Evolutionary conservation across 495 filamentous ascomycete genomes (phyloP).

Genomic region (Corynascus novoguineensis): DNA sequence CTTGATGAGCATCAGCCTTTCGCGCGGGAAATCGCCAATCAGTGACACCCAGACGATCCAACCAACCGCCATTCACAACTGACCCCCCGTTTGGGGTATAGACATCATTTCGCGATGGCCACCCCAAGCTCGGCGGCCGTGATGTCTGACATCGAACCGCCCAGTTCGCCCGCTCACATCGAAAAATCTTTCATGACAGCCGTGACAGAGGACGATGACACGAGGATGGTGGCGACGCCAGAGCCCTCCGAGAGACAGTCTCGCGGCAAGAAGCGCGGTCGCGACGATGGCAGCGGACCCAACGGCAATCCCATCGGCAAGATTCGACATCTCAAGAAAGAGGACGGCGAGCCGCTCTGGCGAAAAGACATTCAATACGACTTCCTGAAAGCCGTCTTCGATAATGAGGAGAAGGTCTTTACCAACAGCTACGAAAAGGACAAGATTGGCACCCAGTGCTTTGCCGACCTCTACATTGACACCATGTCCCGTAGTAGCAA

Average conservation of each 20-base stretch:
- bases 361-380: conserved; percentile 96
- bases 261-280: conserved; percentile 31
- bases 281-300: conserved; percentile 31
- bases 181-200: conserved; percentile 35
- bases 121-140: conserved; percentile 27
- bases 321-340: conserved; percentile 93
- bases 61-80: neutral
- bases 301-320: conserved; percentile 64
- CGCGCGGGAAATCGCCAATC: neutral
- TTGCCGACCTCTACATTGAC: conserved; percentile 95
- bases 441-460: conserved; percentile 66
- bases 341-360: conserved; percentile 95
- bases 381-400: conserved; percentile 86
- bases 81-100: neutral
- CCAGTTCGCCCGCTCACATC: conserved; percentile 29
- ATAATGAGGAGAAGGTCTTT: conserved; percentile 77
- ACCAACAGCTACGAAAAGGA: conserved; percentile 76
- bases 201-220: conserved; percentile 32
- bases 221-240: conserved; percentile 29
- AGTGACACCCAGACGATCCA: neutral
- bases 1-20: neutral
- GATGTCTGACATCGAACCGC: conserved; percentile 29
- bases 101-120: conserved; percentile 27
- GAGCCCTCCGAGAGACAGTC: conserved; percentile 30
- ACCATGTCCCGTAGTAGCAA: conserved; percentile 98